A percentile compares a stretch with the other conserved stretches of the same genome.
Evolutionary conservation across 352 stramenopile genomes (phyloP).

Genomic region (Phytophthora nicotianae): DNA sequence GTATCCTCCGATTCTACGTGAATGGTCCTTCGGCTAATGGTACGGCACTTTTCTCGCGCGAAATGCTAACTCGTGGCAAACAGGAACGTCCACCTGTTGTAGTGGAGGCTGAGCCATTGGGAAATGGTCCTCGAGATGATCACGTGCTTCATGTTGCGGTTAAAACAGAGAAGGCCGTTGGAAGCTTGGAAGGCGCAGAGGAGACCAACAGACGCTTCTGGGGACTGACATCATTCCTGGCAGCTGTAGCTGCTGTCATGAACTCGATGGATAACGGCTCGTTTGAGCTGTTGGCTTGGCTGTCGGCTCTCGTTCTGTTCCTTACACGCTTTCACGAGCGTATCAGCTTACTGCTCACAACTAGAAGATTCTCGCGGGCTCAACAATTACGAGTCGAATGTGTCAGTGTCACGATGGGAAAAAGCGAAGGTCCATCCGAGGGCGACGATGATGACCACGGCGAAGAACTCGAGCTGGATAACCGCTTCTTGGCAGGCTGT

Average conservation of each 20-base stretch:
- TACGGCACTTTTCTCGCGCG: slow-evolving; percentile 57
- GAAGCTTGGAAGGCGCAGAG: slow-evolving; percentile 23
- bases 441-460: slow-evolving; percentile 29
- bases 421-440: slow-evolving; percentile 43
- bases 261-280: slow-evolving; percentile 47
- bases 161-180: slow-evolving; percentile 31
- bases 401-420: slow-evolving; percentile 46
- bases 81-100: slow-evolving; percentile 29
- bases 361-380: slow-evolving; percentile 47
- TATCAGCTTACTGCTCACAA: slow-evolving; percentile 59
- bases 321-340: slow-evolving; percentile 59
- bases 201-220: slow-evolving; percentile 50
- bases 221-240: slow-evolving; percentile 49
- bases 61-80: slow-evolving; percentile 50
- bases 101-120: slow-evolving; percentile 54
- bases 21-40: slow-evolving; percentile 64
- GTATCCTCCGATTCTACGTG: slow-evolving; percentile 75
- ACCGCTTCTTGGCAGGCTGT: slow-evolving; percentile 68
- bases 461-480: slow-evolving; percentile 56
- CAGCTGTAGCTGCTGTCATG: slow-evolving; percentile 46
- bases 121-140: slow-evolving; percentile 39
- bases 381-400: slow-evolving; percentile 47
- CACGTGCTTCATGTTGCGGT: slow-evolving; percentile 54
- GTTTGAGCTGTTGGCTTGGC: slow-evolving; percentile 58
- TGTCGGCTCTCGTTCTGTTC: slow-evolving; percentile 56